These are phyloP conservation scores for Arabidopsis hybrid DNA, from an alignment of 441 rosid species.

Conservation along the genomic window DNA sequence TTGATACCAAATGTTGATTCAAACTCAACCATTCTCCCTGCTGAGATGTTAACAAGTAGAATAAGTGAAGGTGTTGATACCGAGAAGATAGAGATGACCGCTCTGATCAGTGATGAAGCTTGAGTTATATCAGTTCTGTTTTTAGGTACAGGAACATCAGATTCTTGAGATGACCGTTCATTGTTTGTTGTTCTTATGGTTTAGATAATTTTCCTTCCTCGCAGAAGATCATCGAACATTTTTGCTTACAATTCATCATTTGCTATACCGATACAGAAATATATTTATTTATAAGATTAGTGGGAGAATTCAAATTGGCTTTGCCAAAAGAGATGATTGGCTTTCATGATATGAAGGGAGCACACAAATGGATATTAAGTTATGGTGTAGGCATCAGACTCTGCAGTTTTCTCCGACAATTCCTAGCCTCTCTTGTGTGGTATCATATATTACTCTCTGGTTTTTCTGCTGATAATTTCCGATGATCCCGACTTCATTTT, in stretches of 20 bases:
- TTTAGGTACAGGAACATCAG: slow-evolving; percentile 14
- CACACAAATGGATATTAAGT: slow-evolving; percentile 22
- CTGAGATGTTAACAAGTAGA: slow-evolving; percentile 51
- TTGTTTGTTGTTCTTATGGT: slow-evolving; percentile 29
- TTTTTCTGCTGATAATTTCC: slow-evolving; percentile 93
- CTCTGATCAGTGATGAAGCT: slow-evolving; percentile 43
- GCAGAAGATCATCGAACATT: slow-evolving; percentile 17
- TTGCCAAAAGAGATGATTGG: slow-evolving; percentile 43
- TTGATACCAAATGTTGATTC: slow-evolving; percentile 60
- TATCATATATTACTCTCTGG: slow-evolving; percentile 87
- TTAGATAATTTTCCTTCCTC: slow-evolving; percentile 11
- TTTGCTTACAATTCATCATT: slow-evolving; percentile 20
- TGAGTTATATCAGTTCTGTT: slow-evolving; percentile 23
- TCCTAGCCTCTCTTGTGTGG: slow-evolving; percentile 68
- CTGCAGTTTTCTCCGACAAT: slow-evolving; percentile 84
- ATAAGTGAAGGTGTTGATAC: slow-evolving; percentile 43
- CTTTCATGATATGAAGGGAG: slow-evolving; percentile 31
- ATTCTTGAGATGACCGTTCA: slow-evolving; percentile 21
- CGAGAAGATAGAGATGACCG: slow-evolving; percentile 56
- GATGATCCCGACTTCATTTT: slow-evolving; percentile 75
- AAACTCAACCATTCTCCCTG: slow-evolving; percentile 52
- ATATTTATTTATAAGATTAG: slow-evolving; percentile 14
- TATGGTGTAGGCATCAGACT: slow-evolving; percentile 45
- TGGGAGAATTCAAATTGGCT: slow-evolving; percentile 32
- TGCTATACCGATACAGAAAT: background rate